Percentiles rank a stretch among this genome's conserved stretches.
These are phyloP conservation scores for Thozetella sp. DNA, from an alignment of 495 filamentous ascomycete species.

Conservation along the genomic window DNA sequence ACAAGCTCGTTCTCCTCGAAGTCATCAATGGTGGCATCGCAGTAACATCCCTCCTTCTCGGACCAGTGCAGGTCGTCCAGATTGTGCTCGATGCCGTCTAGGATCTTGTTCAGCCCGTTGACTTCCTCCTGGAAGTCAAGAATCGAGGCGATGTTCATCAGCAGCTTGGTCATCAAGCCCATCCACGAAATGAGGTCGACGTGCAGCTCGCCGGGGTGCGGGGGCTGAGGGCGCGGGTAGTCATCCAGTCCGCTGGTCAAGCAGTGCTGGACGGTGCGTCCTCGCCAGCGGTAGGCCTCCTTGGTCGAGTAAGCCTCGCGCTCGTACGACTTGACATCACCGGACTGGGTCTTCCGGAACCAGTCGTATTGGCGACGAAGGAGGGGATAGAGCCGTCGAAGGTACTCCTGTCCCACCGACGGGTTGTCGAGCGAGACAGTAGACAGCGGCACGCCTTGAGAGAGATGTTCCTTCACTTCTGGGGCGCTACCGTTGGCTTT, in stretches of 20 bases:
- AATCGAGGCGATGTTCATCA: conserved; percentile 74
- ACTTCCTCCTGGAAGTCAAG: conserved; percentile 77
- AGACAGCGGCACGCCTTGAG: conserved; percentile 37
- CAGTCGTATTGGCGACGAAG: conserved; percentile 90
- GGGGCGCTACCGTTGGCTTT: conserved; percentile 39
- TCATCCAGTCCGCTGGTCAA: conserved; percentile 94
- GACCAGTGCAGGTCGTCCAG: conserved; percentile 95
- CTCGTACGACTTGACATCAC: conserved; percentile 90
- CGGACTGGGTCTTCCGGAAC: conserved; percentile 90
- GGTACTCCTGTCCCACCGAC: conserved; percentile 70
- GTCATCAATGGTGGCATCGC: conserved; percentile 94
- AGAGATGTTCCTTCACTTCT: conserved; percentile 27
- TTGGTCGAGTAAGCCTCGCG: conserved; percentile 82
- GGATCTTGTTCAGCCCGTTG: conserved; percentile 67
- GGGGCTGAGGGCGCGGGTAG: conserved; percentile 91
- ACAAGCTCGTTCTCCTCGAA: conserved; percentile 89
- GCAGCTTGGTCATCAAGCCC: conserved; percentile 85
- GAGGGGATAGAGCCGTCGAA: conserved; percentile 85
- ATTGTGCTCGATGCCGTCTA: conserved; percentile 81
- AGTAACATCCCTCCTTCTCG: conserved; percentile 76
- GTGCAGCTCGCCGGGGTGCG: conserved; percentile 97
- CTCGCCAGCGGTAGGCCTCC: conserved; percentile 96
- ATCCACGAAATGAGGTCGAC: conserved; percentile 96
- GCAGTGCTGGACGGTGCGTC: conserved; percentile 82
- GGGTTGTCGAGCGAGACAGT: conserved; percentile 66